Conservation (phyloP, 2,329 filamentous ascomycete species). For the Capronia americana region DNA sequence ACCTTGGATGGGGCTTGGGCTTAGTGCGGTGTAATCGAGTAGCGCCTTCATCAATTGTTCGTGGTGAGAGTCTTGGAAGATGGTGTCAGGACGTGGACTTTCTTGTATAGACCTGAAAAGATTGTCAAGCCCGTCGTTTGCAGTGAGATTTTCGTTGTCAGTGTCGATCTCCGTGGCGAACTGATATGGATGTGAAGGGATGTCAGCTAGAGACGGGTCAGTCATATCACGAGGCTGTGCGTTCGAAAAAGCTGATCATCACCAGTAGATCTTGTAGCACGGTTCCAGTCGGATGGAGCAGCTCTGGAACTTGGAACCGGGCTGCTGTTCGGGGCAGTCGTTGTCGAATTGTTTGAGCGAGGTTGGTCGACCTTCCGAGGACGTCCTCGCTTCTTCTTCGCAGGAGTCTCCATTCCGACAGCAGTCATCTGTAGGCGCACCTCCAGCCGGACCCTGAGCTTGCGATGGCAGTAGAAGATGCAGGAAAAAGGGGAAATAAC, state of each 20-base stretch:
- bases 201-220: constrained; percentile 2
- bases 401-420: neutral
- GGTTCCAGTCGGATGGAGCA: neutral
- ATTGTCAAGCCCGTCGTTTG: constrained; percentile 4
- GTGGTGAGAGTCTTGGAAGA: neutral
- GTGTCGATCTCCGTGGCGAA: neutral
- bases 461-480: neutral
- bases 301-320: neutral
- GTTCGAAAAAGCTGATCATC: neutral
- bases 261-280: neutral
- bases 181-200: constrained; percentile 5
- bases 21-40: neutral
- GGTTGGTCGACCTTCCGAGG: neutral
- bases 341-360: neutral
- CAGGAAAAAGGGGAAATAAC: neutral
- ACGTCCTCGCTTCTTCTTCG: constrained; percentile 1
- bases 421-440: neutral
- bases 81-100: neutral
- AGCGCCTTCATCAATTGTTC: constrained; percentile 3
- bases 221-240: constrained; percentile 1
- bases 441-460: neutral
- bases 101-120: neutral
- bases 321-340: neutral
- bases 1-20: constrained; percentile 8
- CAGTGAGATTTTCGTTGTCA: neutral